Conservation (phyloP, 495 filamentous ascomycete genomes). For the Aspergillus cristatus region DNA sequence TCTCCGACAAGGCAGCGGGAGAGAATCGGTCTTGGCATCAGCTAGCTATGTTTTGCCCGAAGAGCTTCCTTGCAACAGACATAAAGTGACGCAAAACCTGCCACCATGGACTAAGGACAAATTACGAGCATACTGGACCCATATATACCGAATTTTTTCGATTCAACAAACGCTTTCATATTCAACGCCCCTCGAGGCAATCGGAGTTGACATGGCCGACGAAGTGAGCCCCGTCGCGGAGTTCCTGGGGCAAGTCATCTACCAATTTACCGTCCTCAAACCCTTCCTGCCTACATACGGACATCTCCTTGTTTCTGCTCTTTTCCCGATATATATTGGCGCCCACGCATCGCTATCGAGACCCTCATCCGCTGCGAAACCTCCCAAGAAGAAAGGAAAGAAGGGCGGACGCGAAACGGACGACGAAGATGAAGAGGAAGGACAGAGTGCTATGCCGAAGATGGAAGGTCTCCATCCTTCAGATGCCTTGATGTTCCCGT, state of each 20-base stretch:
- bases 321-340: slow-evolving; percentile 65
- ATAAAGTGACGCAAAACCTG: too few species aligned
- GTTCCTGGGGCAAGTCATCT: slow-evolving; percentile 37
- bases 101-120: too few species aligned
- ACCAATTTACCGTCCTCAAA: slow-evolving; percentile 40
- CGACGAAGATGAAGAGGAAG: slow-evolving; percentile 44
- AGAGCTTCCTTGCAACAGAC: too few species aligned
- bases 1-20: slow-evolving; percentile 7
- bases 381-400: slow-evolving; percentile 40
- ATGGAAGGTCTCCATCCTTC: slow-evolving; percentile 70
- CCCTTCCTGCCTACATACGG: slow-evolving; percentile 56
- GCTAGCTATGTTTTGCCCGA: slow-evolving; percentile 1
- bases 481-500: slow-evolving; percentile 79
- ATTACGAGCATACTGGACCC: too few species aligned
- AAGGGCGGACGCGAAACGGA: slow-evolving; percentile 37
- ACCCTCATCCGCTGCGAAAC: slow-evolving; percentile 68
- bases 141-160: too few species aligned
- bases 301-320: slow-evolving; percentile 57
- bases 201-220: slow-evolving; percentile 19
- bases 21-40: slow-evolving; percentile 16
- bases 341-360: slow-evolving; percentile 63
- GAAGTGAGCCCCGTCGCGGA: slow-evolving; percentile 39
- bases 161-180: too few species aligned
- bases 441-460: slow-evolving; percentile 31
- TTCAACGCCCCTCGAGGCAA: neutral